Conservation (phyloP, 257 asterid species). For the Gentiana straminea region DNA sequence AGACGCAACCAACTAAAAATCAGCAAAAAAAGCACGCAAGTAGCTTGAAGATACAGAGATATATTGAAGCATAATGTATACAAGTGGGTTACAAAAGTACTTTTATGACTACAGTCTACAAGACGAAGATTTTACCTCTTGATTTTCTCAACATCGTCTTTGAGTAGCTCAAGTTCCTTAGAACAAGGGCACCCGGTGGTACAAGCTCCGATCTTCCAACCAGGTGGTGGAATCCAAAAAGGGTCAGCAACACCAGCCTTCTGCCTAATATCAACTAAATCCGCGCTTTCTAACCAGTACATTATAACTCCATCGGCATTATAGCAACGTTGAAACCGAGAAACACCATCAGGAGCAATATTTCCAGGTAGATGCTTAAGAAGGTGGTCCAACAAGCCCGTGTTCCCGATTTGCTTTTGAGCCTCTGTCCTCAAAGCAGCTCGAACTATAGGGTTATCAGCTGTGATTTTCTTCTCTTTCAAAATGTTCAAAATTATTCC, state of each 20-base stretch:
- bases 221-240: constrained; percentile 19
- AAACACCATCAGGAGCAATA: constrained; percentile 16
- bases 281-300: constrained; percentile 22
- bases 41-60: too few relatives aligned
- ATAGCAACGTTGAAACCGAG: constrained; percentile 19
- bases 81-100: too few relatives aligned
- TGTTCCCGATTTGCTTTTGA: constrained; percentile 19
- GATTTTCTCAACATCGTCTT: constrained; percentile 14
- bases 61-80: too few relatives aligned
- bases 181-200: constrained; percentile 18
- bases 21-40: too few relatives aligned
- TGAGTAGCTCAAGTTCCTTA: constrained; percentile 16
- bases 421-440: constrained; percentile 20
- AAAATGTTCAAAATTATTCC: constrained; percentile 14
- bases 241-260: constrained; percentile 24
- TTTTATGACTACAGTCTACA: too few relatives aligned
- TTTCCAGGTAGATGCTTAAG: constrained; percentile 23
- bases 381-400: constrained; percentile 20
- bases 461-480: constrained; percentile 14
- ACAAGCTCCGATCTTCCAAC: constrained; percentile 19
- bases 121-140: constrained; percentile 9
- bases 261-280: constrained; percentile 14
- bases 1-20: too few relatives aligned
- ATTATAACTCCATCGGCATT: constrained; percentile 19
- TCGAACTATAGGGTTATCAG: constrained; percentile 14